Base-by-base conservation (phyloP, 2,329 filamentous ascomycete species). In the Eurotiales sp. region DNA sequence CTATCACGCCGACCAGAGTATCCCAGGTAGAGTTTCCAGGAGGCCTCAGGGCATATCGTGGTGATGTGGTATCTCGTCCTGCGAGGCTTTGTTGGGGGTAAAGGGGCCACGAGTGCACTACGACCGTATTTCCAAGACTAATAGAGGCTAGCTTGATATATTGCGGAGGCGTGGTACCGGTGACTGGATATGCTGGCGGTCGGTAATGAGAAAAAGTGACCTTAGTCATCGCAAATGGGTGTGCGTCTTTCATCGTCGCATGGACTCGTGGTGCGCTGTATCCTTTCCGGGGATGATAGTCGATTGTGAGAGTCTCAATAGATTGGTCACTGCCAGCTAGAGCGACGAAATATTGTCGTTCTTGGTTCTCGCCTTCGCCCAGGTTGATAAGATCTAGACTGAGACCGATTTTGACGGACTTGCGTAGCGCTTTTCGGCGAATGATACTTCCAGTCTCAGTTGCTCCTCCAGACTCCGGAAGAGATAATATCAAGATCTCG, bases 311-410 rank as follows among this genome's bases (percentile, higher is more conserved):
- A 23, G 96, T 73, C 4, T 82, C 82, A 57, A 96, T 85, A 10
- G 88, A 90, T 54, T 84, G 83, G 66, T 95, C 88, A 60, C 87
- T 86, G 8, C 86, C 86, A 2, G 88, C 87, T 12, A 95, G 83
- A 6, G 90, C 91, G 58, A 96, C 78, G 42, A 87, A 81, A 57
- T 90, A 87, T 69, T 96, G 90, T 42, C 85, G 81, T 53, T 87
- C 83, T 46, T 82, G 73, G 1, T 78, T 71, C 4, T 77, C 68
- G 19, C 43, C 41, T 6, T 80, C 72, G 8, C 80, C 78, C 8
- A 96, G 77, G 52, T 85, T 82, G 54, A 83, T 83, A 45, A 92
- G 83, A 46, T 93, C 88, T 46, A 97, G 77, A 8, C 87, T 86
- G 0, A 88, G 87, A 3, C 88, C 87, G 51, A 88, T 85, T 52